phyloP scores from a whole-genome alignment of 2,329 filamentous ascomycete genomes.

The Sarocladiaceae sp. region DNA sequence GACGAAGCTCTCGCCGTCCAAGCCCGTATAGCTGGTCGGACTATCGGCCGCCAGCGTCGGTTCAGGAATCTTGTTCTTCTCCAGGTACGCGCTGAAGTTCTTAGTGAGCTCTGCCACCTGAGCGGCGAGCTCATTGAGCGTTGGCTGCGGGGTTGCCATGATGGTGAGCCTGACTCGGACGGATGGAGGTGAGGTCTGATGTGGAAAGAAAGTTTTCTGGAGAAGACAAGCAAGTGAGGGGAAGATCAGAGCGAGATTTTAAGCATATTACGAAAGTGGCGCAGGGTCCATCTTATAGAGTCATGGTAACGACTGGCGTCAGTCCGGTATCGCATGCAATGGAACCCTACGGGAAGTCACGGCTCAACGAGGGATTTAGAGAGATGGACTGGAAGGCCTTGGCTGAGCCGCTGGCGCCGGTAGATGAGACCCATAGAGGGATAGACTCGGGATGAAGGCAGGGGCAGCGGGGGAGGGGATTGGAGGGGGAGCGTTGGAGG shows the following conservation, averaged over 20 bases:
- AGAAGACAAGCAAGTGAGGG: conserved; percentile 9
- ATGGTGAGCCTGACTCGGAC: no score
- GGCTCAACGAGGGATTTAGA: conserved; percentile 8
- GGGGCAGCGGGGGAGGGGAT: neutral
- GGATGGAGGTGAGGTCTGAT: neutral
- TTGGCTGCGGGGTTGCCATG: conserved; percentile 26
- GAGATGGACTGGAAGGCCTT: neutral
- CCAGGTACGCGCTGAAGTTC: conserved; percentile 31
- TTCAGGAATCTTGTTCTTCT: conserved; percentile 34
- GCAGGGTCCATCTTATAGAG: no score
- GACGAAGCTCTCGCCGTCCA: conserved; percentile 36
- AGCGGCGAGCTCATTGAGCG: conserved; percentile 35
- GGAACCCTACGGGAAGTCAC: neutral
- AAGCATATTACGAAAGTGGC: no score
- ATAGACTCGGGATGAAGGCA: neutral
- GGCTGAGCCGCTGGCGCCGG: neutral
- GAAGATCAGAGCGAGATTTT: no score
- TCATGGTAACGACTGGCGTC: no score
- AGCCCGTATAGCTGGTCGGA: conserved; percentile 32
- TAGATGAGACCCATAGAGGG: neutral
- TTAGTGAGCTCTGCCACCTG: conserved; percentile 38
- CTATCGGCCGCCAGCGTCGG: conserved; percentile 38
- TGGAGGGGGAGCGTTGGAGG: neutral
- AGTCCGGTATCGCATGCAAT: neutral
- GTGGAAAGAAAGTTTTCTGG: neutral